Evolutionary conservation across 2,329 filamentous ascomycete species (phyloP).

Genomic region (Colletotrichum theobromicola): DNA sequence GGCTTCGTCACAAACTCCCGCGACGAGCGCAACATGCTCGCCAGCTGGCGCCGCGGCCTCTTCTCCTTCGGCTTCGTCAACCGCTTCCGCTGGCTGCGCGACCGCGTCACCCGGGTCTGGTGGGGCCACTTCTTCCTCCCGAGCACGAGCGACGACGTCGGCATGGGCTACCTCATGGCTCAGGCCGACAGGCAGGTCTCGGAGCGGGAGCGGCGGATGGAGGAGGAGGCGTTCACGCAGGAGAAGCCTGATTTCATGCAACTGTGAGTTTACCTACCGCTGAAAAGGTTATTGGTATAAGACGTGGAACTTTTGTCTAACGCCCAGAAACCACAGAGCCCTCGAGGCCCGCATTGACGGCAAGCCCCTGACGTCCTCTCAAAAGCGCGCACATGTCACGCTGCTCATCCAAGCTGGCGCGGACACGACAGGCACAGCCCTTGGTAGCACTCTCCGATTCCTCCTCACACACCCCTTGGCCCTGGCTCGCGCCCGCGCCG

Average conservation of each 20-base stretch:
- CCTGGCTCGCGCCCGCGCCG: neutral
- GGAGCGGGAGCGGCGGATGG: neutral
- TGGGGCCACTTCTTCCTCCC: neutral
- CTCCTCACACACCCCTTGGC: neutral
- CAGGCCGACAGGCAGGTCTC: conserved; percentile 3
- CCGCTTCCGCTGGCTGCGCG: conserved; percentile 1
- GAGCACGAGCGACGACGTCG: neutral
- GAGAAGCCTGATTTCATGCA: conserved; percentile 2
- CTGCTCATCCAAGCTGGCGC: conserved; percentile 8
- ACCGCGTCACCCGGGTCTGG: neutral
- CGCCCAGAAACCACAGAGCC: neutral
- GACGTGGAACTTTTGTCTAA: neutral
- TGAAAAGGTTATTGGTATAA: neutral
- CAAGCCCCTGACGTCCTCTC: neutral
- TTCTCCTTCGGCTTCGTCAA: neutral
- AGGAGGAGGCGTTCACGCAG: neutral
- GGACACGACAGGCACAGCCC: conserved; percentile 5
- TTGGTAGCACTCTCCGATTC: conserved; percentile 8
- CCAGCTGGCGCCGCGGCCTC: conserved; percentile 1
- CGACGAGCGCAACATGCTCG: conserved; percentile 5
- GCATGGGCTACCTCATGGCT: conserved; percentile 9
- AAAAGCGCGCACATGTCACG: conserved; percentile 5
- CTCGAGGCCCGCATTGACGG: conserved; percentile 4
- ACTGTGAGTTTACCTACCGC: neutral
- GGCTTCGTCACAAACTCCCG: conserved; percentile 6